Percentiles rank a stretch among this genome's conserved stretches.
Conservation (phyloP, 768 basidiomycete species). For the Xerocomellus intermedius region DNA sequence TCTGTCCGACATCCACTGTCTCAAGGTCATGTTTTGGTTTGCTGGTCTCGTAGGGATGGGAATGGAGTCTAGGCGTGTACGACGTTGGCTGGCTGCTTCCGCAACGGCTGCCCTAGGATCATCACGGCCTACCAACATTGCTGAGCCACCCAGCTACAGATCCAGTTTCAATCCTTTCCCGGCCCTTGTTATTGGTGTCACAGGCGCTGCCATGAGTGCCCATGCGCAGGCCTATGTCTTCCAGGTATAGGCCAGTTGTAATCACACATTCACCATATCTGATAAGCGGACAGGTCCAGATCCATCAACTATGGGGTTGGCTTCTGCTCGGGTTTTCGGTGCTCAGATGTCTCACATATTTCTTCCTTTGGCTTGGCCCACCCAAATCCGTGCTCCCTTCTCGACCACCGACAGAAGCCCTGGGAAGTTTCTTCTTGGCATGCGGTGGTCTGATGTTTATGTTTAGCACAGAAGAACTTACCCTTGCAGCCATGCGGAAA, state of each 20-base stretch:
- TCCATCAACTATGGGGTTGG: conserved; percentile 90
- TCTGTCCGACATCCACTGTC: not conserved
- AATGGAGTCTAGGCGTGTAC: conserved; percentile 74
- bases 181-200: conserved; percentile 89
- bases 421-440: conserved; percentile 84
- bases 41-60: conserved; percentile 88
- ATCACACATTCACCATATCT: not conserved
- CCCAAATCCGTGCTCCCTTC: conserved; percentile 84
- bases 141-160: conserved; percentile 70
- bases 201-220: conserved; percentile 90
- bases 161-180: conserved; percentile 91
- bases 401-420: conserved; percentile 89
- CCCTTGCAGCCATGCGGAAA: conserved; percentile 86
- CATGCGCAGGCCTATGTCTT: conserved; percentile 92
- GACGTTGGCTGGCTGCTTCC: conserved; percentile 70
- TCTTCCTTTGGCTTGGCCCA: conserved; percentile 89
- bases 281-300: conserved; percentile 58
- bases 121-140: conserved; percentile 34
- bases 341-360: conserved; percentile 85
- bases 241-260: conserved; percentile 45
- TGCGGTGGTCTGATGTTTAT: conserved; percentile 90
- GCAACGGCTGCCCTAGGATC: conserved; percentile 39
- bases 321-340: conserved; percentile 76
- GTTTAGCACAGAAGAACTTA: conserved; percentile 86
- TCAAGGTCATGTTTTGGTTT: conserved; percentile 89